These are phyloP conservation scores for Vigna hirtella DNA, from an alignment of 306 rosid species.

Conservation along the genomic window DNA sequence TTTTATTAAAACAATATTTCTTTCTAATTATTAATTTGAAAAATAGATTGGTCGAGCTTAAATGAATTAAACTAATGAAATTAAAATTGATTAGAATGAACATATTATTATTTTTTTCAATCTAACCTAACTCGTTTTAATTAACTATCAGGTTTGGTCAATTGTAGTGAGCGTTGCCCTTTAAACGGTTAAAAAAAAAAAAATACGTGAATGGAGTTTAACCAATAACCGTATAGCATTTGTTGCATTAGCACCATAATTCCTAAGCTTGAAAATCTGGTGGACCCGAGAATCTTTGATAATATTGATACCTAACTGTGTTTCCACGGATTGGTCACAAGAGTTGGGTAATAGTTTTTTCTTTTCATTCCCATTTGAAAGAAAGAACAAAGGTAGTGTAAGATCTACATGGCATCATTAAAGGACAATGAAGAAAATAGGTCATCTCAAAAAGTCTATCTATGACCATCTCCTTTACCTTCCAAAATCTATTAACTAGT, in stretches of 20 bases:
- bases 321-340: slow-evolving; percentile 38
- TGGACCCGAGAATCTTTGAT: slow-evolving; percentile 26
- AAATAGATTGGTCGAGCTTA: too few species aligned
- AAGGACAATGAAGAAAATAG: background rate
- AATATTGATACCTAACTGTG: background rate
- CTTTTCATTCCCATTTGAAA: background rate
- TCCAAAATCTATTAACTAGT: too few species aligned
- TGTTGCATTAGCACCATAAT: slow-evolving; percentile 27
- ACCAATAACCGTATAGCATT: slow-evolving; percentile 11
- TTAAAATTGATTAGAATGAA: too few species aligned
- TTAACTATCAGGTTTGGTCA: too few species aligned
- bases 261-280: slow-evolving; percentile 28
- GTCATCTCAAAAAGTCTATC: background rate
- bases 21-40: too few species aligned
- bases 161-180: too few species aligned
- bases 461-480: too few species aligned
- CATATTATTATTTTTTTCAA: too few species aligned
- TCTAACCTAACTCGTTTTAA: too few species aligned
- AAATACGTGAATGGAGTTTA: background rate
- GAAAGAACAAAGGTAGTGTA: slow-evolving; percentile 10
- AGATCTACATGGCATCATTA: slow-evolving; percentile 32
- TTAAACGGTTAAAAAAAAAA: too few species aligned
- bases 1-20: too few species aligned
- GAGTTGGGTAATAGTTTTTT: background rate
- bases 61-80: too few species aligned